Evolutionary conservation across 257 asterid genomes (phyloP).

Genomic region (Agastache rugosa): DNA sequence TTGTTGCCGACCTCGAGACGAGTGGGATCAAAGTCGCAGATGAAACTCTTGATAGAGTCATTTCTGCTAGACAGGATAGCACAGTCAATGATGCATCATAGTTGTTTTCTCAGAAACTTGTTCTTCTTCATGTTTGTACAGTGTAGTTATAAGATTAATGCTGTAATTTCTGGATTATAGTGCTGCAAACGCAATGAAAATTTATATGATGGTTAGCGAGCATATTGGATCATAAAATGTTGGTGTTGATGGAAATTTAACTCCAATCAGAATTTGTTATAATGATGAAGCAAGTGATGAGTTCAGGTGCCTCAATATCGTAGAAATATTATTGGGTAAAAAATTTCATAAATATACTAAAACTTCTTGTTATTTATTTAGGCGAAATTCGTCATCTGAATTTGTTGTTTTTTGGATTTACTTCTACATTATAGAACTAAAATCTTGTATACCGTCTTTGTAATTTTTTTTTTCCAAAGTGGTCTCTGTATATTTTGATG

Average conservation of each 20-base stretch:
- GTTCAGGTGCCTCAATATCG: too few species aligned
- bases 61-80: slow-evolving; percentile 69
- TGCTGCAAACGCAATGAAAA: not conserved
- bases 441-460: too few species aligned
- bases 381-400: too few species aligned
- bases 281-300: not conserved
- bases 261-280: not conserved
- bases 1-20: slow-evolving; percentile 92
- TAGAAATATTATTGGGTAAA: too few species aligned
- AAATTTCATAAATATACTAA: too few species aligned
- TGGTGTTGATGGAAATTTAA: too few species aligned
- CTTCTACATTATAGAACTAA: too few species aligned
- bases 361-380: too few species aligned
- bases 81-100: slow-evolving; percentile 45
- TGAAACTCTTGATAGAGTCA: slow-evolving; percentile 89
- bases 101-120: slow-evolving; percentile 29
- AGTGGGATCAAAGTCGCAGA: slow-evolving; percentile 86
- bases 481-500: too few species aligned
- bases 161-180: not conserved
- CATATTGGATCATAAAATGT: not conserved
- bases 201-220: not conserved
- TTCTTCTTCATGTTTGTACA: slow-evolving; percentile 37
- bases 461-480: too few species aligned
- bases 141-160: not conserved
- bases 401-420: too few species aligned